Conservation (phyloP, 768 basidiomycete species). For the Collybiopsis confluens region DNA sequence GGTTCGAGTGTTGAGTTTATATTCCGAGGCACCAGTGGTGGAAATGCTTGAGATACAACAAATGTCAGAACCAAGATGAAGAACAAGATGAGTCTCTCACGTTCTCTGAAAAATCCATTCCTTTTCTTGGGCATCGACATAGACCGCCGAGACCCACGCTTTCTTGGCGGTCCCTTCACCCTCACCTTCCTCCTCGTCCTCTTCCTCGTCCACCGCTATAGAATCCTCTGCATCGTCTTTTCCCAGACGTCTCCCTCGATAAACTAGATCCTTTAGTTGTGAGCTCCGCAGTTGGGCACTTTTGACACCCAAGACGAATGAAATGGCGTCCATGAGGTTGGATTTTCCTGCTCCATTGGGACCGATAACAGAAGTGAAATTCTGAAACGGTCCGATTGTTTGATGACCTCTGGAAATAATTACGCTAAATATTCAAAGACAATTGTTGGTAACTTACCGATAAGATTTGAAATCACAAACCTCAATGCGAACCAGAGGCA, state of each 20-base stretch:
- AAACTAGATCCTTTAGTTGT: constrained; percentile 93
- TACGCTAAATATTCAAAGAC: background rate
- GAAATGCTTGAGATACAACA: constrained; percentile 60
- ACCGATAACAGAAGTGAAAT: constrained; percentile 95
- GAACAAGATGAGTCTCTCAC: constrained; percentile 44
- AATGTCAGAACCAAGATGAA: constrained; percentile 1
- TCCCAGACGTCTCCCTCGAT: constrained; percentile 77
- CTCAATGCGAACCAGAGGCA: constrained; percentile 86
- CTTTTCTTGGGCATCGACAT: constrained; percentile 67
- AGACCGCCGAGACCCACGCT: constrained; percentile 95
- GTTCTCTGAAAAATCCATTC: constrained; percentile 91
- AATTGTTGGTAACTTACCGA: constrained; percentile 36
- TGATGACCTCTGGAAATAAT: constrained; percentile 59
- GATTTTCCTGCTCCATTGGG: constrained; percentile 99
- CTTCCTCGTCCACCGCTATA: constrained; percentile 42
- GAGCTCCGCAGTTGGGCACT: constrained; percentile 89
- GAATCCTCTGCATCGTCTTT: constrained; percentile 40
- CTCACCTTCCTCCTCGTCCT: constrained; percentile 47
- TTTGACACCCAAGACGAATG: constrained; percentile 96
- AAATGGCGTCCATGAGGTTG: constrained; percentile 99
- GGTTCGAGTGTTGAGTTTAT: constrained; percentile 74
- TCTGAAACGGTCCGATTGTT: constrained; percentile 84
- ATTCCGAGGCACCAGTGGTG: constrained; percentile 83
- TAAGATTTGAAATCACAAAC: constrained; percentile 98
- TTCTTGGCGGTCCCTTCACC: constrained; percentile 86